A percentile compares a stretch with the other conserved stretches of the same genome.
These are phyloP conservation scores for Kwoniella pini DNA, from an alignment of 768 basidiomycete genomes.

Conservation along the genomic window DNA sequence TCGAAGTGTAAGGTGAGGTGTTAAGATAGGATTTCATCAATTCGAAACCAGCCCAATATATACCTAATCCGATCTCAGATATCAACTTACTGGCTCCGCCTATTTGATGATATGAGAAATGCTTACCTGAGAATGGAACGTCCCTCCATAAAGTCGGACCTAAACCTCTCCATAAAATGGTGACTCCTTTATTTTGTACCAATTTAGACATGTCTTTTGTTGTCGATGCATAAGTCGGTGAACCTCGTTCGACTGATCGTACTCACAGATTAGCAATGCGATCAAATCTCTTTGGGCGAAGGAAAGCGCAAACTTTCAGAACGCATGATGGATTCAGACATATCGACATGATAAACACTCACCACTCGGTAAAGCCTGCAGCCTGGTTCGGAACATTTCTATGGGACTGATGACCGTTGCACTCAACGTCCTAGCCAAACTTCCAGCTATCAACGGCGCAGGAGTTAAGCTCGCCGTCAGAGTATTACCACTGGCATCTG, in stretches of 20 bases:
- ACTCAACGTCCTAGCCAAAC: slow-evolving; percentile 75
- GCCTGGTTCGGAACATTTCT: slow-evolving; percentile 52
- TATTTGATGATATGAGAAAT: too few species aligned
- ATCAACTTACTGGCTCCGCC: too few species aligned
- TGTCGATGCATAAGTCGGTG: slow-evolving; percentile 51
- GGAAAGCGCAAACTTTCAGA: not conserved
- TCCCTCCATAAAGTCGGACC: slow-evolving; percentile 94
- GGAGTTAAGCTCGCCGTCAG: slow-evolving; percentile 55
- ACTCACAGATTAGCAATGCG: too few species aligned
- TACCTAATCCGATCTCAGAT: slow-evolving; percentile 25
- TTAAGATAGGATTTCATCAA: slow-evolving; percentile 68
- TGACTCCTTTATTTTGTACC: slow-evolving; percentile 66
- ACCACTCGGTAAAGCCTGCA: slow-evolving; percentile 49
- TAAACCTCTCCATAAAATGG: slow-evolving; percentile 84
- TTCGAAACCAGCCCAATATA: slow-evolving; percentile 97
- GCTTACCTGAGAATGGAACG: slow-evolving; percentile 88
- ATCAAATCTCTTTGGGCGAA: too few species aligned
- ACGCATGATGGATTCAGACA: too few species aligned
- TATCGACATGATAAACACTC: too few species aligned
- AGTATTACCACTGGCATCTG: not conserved
- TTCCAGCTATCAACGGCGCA: slow-evolving; percentile 77
- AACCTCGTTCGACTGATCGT: slow-evolving; percentile 24
- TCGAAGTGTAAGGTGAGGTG: slow-evolving; percentile 56
- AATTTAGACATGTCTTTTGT: slow-evolving; percentile 60
- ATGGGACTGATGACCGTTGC: slow-evolving; percentile 60